Percentiles rank a stretch among this genome's conserved stretches.
Evolutionary conservation across 2,329 filamentous ascomycete species (phyloP).

Genomic region (Macroventuria anomochaeta): DNA sequence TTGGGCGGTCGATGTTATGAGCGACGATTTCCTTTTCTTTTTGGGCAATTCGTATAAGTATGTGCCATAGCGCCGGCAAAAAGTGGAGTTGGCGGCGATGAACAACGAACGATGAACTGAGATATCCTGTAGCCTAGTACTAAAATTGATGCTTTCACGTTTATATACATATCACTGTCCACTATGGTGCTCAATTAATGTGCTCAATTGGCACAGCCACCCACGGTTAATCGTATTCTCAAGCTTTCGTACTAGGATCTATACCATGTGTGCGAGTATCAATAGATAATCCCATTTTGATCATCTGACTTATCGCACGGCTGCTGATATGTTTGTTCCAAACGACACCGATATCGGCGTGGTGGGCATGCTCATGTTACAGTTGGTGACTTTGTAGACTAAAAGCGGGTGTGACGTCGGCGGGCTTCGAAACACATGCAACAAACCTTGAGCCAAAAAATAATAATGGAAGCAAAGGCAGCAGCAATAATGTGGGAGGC

Average conservation of each 20-base stretch:
- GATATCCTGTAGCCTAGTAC: conserved; percentile 16
- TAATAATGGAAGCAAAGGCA: neutral
- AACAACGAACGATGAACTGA: conserved; percentile 11
- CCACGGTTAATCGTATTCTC: neutral
- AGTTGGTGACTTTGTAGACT: neutral
- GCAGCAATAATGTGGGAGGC: neutral
- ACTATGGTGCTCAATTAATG: conserved; percentile 10
- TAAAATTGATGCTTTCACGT: conserved; percentile 8
- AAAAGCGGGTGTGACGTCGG: conserved; percentile 7
- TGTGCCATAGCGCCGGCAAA: neutral
- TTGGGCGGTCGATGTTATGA: neutral
- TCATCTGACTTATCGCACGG: neutral
- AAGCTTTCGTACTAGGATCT: neutral
- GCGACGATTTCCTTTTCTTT: conserved; percentile 8
- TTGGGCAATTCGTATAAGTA: neutral
- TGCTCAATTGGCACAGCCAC: neutral
- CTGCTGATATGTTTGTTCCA: neutral
- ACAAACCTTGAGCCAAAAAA: neutral
- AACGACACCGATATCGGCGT: conserved; percentile 7
- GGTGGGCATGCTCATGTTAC: neutral
- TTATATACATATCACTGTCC: conserved; percentile 1
- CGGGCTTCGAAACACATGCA: neutral
- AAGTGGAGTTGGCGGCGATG: conserved; percentile 10
- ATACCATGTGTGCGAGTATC: too few relatives aligned
- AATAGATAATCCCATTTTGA: too few relatives aligned